Percentiles rank a stretch among this genome's conserved stretches.
phyloP scores from a whole-genome alignment of 129 eudicot species.

The Oenanthe sinensis region DNA sequence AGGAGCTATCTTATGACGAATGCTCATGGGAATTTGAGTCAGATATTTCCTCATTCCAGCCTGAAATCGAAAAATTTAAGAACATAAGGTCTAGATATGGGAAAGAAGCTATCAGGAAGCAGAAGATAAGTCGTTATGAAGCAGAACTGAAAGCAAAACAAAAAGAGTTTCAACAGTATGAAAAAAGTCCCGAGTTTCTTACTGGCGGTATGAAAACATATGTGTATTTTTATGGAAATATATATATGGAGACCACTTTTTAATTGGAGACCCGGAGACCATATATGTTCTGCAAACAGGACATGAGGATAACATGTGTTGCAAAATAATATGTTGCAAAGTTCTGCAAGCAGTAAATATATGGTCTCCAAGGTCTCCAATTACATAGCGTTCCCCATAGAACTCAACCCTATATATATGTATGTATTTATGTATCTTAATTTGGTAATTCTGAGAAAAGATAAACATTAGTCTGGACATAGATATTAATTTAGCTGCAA shows the following conservation, averaged over 20 bases:
- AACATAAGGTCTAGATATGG: conserved; percentile 53
- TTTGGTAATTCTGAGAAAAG: neutral
- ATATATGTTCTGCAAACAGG: too few relatives aligned
- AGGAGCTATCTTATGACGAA: conserved; percentile 84
- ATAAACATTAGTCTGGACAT: neutral
- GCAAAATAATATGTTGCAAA: too few relatives aligned
- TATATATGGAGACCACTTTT: too few relatives aligned
- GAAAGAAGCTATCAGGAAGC: conserved; percentile 39
- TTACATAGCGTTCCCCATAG: too few relatives aligned
- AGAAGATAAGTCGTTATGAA: conserved; percentile 48
- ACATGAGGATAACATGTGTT: too few relatives aligned
- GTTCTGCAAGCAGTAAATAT: too few relatives aligned
- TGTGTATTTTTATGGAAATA: neutral
- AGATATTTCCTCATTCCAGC: conserved; percentile 5
- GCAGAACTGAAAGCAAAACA: conserved; percentile 49
- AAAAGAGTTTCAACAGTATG: conserved; percentile 85
- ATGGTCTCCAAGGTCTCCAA: too few relatives aligned
- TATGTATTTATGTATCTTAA: neutral
- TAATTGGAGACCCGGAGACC: too few relatives aligned
- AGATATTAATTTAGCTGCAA: neutral
- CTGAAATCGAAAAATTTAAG: conserved; percentile 71
- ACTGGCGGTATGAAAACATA: conserved; percentile 57
- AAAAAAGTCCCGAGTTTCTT: conserved; percentile 80
- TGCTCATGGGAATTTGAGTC: conserved; percentile 95
- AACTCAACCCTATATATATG: neutral